Conservation (phyloP, 2,329 filamentous ascomycete genomes). For the Aspergillus nomiae region DNA sequence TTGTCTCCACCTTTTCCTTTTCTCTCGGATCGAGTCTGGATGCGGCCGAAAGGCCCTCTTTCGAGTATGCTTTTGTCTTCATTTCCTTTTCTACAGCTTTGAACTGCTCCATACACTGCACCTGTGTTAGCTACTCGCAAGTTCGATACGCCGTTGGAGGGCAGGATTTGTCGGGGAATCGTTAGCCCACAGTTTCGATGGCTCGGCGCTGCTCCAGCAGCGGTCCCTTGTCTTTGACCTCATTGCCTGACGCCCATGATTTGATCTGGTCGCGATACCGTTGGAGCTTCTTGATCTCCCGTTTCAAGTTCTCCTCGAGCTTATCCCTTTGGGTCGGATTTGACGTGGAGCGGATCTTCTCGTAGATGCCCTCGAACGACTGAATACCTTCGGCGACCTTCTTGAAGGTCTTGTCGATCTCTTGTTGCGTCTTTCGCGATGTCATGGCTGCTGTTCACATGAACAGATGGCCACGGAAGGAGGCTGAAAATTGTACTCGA, state of each 20-base stretch:
- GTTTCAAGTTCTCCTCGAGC: conserved; percentile 95
- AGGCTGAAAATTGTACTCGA: conserved; percentile 6
- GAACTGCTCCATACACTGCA: conserved; percentile 86
- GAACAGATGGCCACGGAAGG: conserved; percentile 24
- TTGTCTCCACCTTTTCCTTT: conserved; percentile 85
- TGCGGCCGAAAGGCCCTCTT: conserved; percentile 90
- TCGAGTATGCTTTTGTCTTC: conserved; percentile 99
- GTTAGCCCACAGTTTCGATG: conserved; percentile 80
- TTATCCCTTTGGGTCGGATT: conserved; percentile 98
- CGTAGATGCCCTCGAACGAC: conserved; percentile 92
- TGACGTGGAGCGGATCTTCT: conserved; percentile 91
- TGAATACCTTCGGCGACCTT: conserved; percentile 91
- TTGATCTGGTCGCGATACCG: conserved; percentile 98
- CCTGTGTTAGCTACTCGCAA: conserved; percentile 27
- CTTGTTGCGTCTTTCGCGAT: conserved; percentile 92
- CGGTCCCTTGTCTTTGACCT: conserved; percentile 99
- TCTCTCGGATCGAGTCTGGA: conserved; percentile 97
- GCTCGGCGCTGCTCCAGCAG: conserved; percentile 90
- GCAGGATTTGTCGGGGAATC: conserved; percentile 11
- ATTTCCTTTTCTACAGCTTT: conserved; percentile 99
- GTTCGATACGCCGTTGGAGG: conserved; percentile 10
- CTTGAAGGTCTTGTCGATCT: conserved; percentile 99
- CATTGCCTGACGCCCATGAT: conserved; percentile 97
- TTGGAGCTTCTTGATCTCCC: conserved; percentile 99
- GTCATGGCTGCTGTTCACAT: conserved; percentile 65